A percentile compares a stretch with the other conserved stretches of the same genome.
Evolutionary conservation across 1,139 yeast genomes (phyloP).

Genomic region (Scheffersomyces cryptocercus): DNA sequence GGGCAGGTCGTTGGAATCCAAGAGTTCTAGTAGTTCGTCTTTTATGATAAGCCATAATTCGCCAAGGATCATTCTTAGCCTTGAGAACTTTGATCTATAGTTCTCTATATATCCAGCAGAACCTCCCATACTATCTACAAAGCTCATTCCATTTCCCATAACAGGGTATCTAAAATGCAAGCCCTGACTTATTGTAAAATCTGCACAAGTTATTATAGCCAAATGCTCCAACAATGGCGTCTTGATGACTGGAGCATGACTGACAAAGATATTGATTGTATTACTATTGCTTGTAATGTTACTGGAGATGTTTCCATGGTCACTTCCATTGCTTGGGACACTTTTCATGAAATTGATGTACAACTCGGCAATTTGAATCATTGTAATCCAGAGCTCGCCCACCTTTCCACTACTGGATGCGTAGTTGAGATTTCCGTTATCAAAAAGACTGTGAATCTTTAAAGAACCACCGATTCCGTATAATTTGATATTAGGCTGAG

Average conservation of each 20-base stretch:
- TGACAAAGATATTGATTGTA: constrained; percentile 61
- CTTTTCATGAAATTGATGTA: constrained; percentile 18
- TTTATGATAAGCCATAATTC: constrained; percentile 66
- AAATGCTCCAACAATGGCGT: constrained; percentile 68
- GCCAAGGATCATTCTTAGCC: constrained; percentile 61
- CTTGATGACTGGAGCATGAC: constrained; percentile 68
- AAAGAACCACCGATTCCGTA: constrained; percentile 76
- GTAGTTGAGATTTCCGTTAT: constrained; percentile 51
- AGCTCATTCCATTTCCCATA: constrained; percentile 69
- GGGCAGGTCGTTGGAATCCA: constrained; percentile 15
- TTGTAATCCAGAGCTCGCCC: constrained; percentile 76
- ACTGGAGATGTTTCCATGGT: neutral
- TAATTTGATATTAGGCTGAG: constrained; percentile 49
- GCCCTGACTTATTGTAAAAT: constrained; percentile 71
- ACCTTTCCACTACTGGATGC: constrained; percentile 52
- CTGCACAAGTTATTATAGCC: constrained; percentile 67
- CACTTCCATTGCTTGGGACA: constrained; percentile 4
- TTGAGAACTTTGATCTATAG: constrained; percentile 61
- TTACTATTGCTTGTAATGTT: constrained; percentile 10
- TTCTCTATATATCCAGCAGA: constrained; percentile 51
- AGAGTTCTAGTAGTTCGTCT: constrained; percentile 44
- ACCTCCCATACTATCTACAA: constrained; percentile 48
- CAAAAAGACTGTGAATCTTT: constrained; percentile 67
- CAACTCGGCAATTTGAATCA: constrained; percentile 67
- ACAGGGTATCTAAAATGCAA: constrained; percentile 73